Evolutionary conservation across 306 rosid genomes (phyloP).

Genomic region (Cyamopsis tetragonoloba): DNA sequence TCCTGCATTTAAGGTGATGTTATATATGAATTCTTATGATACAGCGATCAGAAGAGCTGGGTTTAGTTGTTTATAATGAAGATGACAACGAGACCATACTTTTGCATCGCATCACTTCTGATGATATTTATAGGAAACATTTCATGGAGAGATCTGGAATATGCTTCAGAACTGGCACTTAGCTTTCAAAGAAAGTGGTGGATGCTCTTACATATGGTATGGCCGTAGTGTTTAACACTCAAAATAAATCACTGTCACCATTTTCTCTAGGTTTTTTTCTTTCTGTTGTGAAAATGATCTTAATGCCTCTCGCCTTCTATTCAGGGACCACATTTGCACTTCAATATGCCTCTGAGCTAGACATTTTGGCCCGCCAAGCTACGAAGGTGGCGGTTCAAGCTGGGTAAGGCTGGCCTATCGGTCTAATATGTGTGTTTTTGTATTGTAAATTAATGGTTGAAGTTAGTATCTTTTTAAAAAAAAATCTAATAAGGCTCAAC

Average conservation of each 20-base stretch:
- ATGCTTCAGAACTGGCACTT: constrained; percentile 75
- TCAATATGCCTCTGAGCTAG: too few species aligned
- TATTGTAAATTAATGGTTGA: too few species aligned
- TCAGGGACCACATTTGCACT: constrained; percentile 90
- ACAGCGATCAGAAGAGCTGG: constrained; percentile 87
- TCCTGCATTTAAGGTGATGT: constrained; percentile 9
- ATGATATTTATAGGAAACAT: constrained; percentile 90
- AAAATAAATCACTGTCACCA: background rate
- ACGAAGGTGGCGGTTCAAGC: too few species aligned
- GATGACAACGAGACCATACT: constrained; percentile 84
- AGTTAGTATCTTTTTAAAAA: too few species aligned
- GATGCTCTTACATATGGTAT: constrained; percentile 87
- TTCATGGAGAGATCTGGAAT: constrained; percentile 93
- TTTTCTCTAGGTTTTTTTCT: background rate
- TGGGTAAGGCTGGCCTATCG: too few species aligned
- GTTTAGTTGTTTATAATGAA: constrained; percentile 74
- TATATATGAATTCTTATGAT: constrained; percentile 20
- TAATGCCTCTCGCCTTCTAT: constrained; percentile 28
- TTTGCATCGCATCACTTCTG: constrained; percentile 69
- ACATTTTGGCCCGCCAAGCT: too few species aligned
- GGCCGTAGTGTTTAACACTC: too few species aligned
- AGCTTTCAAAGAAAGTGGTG: constrained; percentile 91
- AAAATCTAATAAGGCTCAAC: too few species aligned
- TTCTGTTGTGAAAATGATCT: constrained; percentile 19
- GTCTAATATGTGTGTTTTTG: too few species aligned